Evolutionary conservation across 2,329 filamentous ascomycete species (phyloP).

Genomic region (Rhinocladiella similis): DNA sequence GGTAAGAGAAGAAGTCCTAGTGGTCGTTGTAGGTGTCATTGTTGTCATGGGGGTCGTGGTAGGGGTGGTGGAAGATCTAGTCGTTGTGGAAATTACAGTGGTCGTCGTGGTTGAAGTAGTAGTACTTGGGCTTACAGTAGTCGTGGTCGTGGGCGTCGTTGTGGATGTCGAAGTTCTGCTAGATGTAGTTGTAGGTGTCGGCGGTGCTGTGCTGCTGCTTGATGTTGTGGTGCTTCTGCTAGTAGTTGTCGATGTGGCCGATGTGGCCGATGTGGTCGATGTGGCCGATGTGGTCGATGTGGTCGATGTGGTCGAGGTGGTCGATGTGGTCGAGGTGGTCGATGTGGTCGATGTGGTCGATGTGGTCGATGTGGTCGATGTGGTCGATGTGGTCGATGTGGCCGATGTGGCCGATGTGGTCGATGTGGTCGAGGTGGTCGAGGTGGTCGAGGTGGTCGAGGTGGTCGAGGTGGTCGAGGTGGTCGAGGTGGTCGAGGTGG

Average conservation of each 20-base stretch:
- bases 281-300: too few relatives aligned
- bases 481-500: background rate
- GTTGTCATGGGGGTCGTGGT: background rate
- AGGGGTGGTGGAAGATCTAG: background rate
- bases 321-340: background rate
- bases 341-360: too few relatives aligned
- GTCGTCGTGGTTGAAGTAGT: background rate
- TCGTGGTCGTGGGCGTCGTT: background rate
- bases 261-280: too few relatives aligned
- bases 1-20: background rate
- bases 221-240: too few relatives aligned
- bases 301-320: background rate
- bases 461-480: background rate
- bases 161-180: background rate
- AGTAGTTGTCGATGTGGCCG: too few relatives aligned
- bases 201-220: too few relatives aligned
- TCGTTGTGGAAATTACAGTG: background rate
- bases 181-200: background rate
- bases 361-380: too few relatives aligned
- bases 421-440: background rate
- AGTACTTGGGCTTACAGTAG: background rate
- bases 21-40: background rate
- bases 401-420: background rate
- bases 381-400: too few relatives aligned
- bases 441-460: background rate